Conservation (phyloP, 2,329 filamentous ascomycete species). For the Myriosclerotinia scirpicola region DNA sequence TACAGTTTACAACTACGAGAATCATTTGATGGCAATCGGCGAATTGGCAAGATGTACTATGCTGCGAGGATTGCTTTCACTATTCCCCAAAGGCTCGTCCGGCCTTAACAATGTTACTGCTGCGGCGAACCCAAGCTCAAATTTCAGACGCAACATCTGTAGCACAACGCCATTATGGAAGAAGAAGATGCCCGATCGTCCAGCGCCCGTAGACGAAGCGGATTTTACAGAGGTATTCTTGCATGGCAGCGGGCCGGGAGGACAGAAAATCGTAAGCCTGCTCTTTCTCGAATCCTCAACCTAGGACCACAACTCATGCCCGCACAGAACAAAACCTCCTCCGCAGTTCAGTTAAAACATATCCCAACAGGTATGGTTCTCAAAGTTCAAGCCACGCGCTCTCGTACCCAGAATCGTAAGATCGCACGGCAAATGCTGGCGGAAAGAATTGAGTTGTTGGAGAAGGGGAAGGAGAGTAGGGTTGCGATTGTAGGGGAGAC, state of each 20-base stretch:
- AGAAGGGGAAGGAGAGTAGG: slow-evolving; percentile 69
- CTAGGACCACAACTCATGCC: neutral
- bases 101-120: slow-evolving; percentile 26
- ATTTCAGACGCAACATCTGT: slow-evolving; percentile 26
- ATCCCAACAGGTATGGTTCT: slow-evolving; percentile 87
- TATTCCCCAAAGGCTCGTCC: slow-evolving; percentile 17
- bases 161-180: slow-evolving; percentile 31
- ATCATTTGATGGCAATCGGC: slow-evolving; percentile 10
- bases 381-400: slow-evolving; percentile 90
- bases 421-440: slow-evolving; percentile 72
- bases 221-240: slow-evolving; percentile 85
- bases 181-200: slow-evolving; percentile 73
- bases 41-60: slow-evolving; percentile 36
- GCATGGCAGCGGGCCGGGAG: slow-evolving; percentile 88
- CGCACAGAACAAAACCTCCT: slow-evolving; percentile 86
- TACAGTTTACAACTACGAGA: neutral
- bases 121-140: neutral
- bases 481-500: slow-evolving; percentile 62
- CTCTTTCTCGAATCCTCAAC: slow-evolving; percentile 11
- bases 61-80: slow-evolving; percentile 30
- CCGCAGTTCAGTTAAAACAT: slow-evolving; percentile 90
- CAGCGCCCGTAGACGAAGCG: slow-evolving; percentile 67
- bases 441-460: slow-evolving; percentile 60
- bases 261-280: slow-evolving; percentile 80
- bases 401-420: slow-evolving; percentile 81